Base-by-base conservation (phyloP, 371 early-diverging fungal species). In the Zychaea mexicana region DNA sequence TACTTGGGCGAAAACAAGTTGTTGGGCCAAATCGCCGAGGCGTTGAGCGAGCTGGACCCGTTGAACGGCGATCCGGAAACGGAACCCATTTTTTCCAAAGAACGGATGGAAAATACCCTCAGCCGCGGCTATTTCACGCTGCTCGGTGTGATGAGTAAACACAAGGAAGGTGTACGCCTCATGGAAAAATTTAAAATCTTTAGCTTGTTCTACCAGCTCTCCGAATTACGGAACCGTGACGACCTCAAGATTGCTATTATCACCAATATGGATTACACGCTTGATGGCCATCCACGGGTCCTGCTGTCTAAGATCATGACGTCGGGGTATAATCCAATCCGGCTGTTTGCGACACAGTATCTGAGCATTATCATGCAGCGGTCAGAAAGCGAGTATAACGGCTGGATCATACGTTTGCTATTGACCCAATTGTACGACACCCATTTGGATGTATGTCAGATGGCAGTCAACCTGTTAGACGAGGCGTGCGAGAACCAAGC, bases 401-500 rank as follows among this genome's bases (percentile, higher is more conserved):
- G 87, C 49, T 95, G 96, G 96, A 90, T 85, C 10, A 89, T 91
- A 66, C 82, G 85, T 28, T 64, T 92, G 12, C 64, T 94, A 15
- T 87, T 90, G 12, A 90, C 90, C 0, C 94, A 94, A 84, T 74
- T 94, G 0, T 94, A 92, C 67, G 94, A 94, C 70, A 92, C 93
- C 2, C 80, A 88, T 7, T 58, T 85, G 62, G 91, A 90, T 52
- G 90, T 95, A 2, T 83, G 87, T 60, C 88, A 92, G 57, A 82
- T 85, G 68, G 93, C 95, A 3, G 90, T 91, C 5, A 67, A 68
- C 2, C 80, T 90, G 2, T 69, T 95, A 21, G 91, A 93, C 39
- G 88, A 89, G 53, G 90, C 90, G 0, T 94, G 93, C 62, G 83
- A 87, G 22, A 77, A 86, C 24, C 81, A 74, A 52, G 81, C 79